Conservation (phyloP, 345 rosid species). For the Hibiscus trionum region DNA sequence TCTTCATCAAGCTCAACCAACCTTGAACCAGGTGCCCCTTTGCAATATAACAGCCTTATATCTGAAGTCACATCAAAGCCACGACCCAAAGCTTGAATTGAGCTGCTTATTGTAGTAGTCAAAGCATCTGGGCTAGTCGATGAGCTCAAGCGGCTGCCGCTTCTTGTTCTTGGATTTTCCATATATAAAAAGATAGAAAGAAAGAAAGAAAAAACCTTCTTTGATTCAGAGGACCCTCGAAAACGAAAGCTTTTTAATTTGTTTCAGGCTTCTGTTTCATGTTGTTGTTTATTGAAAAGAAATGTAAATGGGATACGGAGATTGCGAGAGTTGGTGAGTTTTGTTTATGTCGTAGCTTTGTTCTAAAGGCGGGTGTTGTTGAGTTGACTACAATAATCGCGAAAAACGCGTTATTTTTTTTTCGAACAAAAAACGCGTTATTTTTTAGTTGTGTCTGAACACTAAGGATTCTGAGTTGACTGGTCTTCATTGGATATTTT, state of each 20-base stretch:
- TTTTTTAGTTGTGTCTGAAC: slow-evolving; percentile 10
- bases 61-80: slow-evolving; percentile 94
- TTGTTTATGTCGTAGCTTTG: background rate
- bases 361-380: slow-evolving; percentile 1
- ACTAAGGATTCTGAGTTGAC: slow-evolving; percentile 40
- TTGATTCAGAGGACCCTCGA: slow-evolving; percentile 12
- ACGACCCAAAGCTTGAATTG: slow-evolving; percentile 92
- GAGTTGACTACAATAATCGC: slow-evolving; percentile 30
- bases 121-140: slow-evolving; percentile 42
- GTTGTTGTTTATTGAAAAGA: background rate
- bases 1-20: slow-evolving; percentile 64
- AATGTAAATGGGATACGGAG: slow-evolving; percentile 14
- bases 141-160: slow-evolving; percentile 22
- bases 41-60: slow-evolving; percentile 84
- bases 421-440: slow-evolving; percentile 37
- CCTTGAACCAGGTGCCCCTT: slow-evolving; percentile 89
- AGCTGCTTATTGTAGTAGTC: slow-evolving; percentile 63
- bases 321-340: slow-evolving; percentile 4
- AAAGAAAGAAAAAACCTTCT: background rate
- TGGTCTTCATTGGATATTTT: slow-evolving; percentile 27
- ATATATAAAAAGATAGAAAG: slow-evolving; percentile 1
- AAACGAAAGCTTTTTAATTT: background rate
- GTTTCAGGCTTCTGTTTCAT: slow-evolving; percentile 8
- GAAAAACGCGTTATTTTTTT: slow-evolving; percentile 38
- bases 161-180: slow-evolving; percentile 23